These are phyloP conservation scores for Candida mesenterica DNA, from an alignment of 1,139 yeast species.

Conservation along the genomic window DNA sequence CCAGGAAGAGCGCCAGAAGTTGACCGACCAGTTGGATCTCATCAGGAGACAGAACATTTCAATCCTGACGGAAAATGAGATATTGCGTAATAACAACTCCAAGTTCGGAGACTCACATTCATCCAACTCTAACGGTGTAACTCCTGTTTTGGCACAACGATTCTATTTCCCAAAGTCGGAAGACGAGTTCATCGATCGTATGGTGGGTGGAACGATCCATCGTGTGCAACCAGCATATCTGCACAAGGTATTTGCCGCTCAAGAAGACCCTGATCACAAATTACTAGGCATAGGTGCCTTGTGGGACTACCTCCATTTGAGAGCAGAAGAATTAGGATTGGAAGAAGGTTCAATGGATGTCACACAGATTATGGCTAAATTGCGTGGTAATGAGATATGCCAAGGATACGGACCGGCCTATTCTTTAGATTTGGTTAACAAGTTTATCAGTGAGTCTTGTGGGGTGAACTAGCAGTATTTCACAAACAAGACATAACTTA, in stretches of 20 bases:
- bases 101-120: background rate
- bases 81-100: conserved; percentile 23
- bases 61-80: conserved; percentile 59
- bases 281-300: conserved; percentile 74
- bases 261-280: conserved; percentile 37
- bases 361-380: conserved; percentile 50
- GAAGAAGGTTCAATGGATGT: conserved; percentile 55
- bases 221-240: conserved; percentile 18
- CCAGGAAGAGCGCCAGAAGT: conserved; percentile 55
- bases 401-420: conserved; percentile 88
- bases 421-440: conserved; percentile 48
- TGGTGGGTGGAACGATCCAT: conserved; percentile 24
- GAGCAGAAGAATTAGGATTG: conserved; percentile 43
- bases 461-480: too few relatives aligned
- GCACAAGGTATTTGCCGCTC: conserved; percentile 35
- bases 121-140: background rate
- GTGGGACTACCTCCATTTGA: conserved; percentile 69
- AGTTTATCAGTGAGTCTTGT: conserved; percentile 20
- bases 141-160: conserved; percentile 9
- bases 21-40: conserved; percentile 54
- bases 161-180: conserved; percentile 40
- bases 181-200: conserved; percentile 32
- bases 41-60: conserved; percentile 53
- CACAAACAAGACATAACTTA: background rate
- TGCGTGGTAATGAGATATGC: conserved; percentile 70